A percentile compares a stretch with the other conserved stretches of the same genome.
Evolutionary conservation across 345 rosid species (phyloP).

Genomic region (Hibiscus mutabilis): DNA sequence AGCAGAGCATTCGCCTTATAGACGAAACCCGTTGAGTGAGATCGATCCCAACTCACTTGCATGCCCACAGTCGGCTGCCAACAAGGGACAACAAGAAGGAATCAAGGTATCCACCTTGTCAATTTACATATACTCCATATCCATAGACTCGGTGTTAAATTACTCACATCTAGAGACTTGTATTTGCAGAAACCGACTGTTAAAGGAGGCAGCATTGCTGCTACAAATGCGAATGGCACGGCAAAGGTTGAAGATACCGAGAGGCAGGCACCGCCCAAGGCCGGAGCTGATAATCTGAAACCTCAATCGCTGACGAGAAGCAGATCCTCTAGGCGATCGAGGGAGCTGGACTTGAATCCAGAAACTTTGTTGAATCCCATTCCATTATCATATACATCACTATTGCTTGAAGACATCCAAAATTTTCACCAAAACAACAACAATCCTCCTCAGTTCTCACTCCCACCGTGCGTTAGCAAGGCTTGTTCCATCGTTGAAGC

Average conservation of each 20-base stretch:
- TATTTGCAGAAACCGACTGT: slow-evolving; percentile 28
- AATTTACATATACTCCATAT: background rate
- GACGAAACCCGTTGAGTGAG: slow-evolving; percentile 70
- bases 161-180: background rate
- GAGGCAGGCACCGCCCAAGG: slow-evolving; percentile 15
- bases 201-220: slow-evolving; percentile 20
- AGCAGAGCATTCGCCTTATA: slow-evolving; percentile 74
- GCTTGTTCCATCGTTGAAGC: slow-evolving; percentile 77
- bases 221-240: slow-evolving; percentile 10
- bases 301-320: slow-evolving; percentile 54
- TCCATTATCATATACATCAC: slow-evolving; percentile 63
- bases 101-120: slow-evolving; percentile 25
- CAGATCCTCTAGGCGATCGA: slow-evolving; percentile 66
- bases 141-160: too few species aligned
- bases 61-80: slow-evolving; percentile 34
- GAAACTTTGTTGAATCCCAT: slow-evolving; percentile 38
- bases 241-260: slow-evolving; percentile 28
- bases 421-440: slow-evolving; percentile 77
- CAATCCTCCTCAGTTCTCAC: slow-evolving; percentile 24
- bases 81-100: slow-evolving; percentile 19
- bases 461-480: slow-evolving; percentile 67
- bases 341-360: slow-evolving; percentile 64
- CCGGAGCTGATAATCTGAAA: slow-evolving; percentile 28
- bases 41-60: slow-evolving; percentile 50
- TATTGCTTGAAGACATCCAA: slow-evolving; percentile 84